A percentile compares a stretch with the other conserved stretches of the same genome.
phyloP scores from a whole-genome alignment of 805 yeast genomes.

The Lachancea nothofagi region DNA sequence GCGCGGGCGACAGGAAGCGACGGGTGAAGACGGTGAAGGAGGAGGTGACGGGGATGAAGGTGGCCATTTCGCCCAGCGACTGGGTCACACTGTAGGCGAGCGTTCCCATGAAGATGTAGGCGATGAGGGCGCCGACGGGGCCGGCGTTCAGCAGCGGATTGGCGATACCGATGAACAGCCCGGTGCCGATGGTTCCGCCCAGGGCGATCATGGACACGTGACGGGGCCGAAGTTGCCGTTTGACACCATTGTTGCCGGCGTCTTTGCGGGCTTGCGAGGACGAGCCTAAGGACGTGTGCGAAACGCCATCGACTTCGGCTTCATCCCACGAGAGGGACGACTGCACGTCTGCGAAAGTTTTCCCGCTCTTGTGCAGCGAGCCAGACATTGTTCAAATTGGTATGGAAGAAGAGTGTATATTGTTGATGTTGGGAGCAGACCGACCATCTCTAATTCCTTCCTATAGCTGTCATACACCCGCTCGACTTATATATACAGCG shows the following conservation, averaged over 20 bases:
- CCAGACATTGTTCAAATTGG: too few relatives aligned
- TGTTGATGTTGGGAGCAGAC: too few relatives aligned
- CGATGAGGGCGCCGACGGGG: conserved; percentile 61
- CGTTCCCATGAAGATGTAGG: conserved; percentile 61
- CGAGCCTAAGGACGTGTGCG: too few relatives aligned
- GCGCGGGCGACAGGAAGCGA: conserved; percentile 61
- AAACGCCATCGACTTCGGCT: too few relatives aligned
- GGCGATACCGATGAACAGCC: conserved; percentile 63
- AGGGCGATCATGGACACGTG: conserved; percentile 72
- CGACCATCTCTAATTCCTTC: too few relatives aligned
- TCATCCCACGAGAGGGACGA: too few relatives aligned
- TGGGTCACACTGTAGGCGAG: conserved; percentile 63
- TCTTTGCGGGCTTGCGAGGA: neutral
- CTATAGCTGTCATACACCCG: too few relatives aligned
- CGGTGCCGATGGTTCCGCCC: conserved; percentile 79
- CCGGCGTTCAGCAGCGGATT: conserved; percentile 54
- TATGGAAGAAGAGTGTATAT: too few relatives aligned
- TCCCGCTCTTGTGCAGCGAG: too few relatives aligned
- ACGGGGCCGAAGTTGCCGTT: conserved; percentile 57
- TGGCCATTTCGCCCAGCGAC: conserved; percentile 76
- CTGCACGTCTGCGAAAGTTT: too few relatives aligned
- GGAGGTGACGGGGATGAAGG: conserved; percentile 61
- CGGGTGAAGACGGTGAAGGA: conserved; percentile 68
- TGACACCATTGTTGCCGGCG: conserved; percentile 1
- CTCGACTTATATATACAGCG: too few relatives aligned